Conservation (phyloP, 2,329 filamentous ascomycete species). For the Epichloe typhina region DNA sequence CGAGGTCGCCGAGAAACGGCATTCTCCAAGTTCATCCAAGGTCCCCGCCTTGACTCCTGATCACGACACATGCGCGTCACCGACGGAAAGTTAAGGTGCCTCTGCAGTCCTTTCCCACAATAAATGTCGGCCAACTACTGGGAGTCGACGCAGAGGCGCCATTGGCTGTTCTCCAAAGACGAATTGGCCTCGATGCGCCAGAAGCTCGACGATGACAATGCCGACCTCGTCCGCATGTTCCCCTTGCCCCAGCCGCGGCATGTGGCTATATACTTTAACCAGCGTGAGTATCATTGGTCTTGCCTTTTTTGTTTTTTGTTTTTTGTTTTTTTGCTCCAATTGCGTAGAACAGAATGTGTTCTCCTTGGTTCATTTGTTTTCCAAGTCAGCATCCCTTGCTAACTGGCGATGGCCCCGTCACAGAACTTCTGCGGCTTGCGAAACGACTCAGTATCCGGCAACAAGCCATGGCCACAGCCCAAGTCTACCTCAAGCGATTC, state of each 20-base stretch:
- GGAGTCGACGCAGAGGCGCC: constrained; percentile 80
- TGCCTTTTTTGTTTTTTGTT: not conserved
- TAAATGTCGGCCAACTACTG: constrained; percentile 91
- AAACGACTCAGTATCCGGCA: constrained; percentile 78
- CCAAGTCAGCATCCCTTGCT: not conserved
- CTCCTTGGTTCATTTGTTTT: not conserved
- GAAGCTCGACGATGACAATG: constrained; percentile 65
- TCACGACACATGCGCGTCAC: not conserved
- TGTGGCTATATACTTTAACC: constrained; percentile 83
- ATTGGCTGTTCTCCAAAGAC: constrained; percentile 83
- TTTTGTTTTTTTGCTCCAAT: no score
- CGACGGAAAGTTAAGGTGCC: not conserved
- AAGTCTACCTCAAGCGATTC: constrained; percentile 89
- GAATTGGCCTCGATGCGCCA: constrained; percentile 64
- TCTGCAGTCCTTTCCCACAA: constrained; percentile 8
- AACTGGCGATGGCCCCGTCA: not conserved
- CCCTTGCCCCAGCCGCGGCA: constrained; percentile 71
- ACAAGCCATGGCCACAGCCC: constrained; percentile 85
- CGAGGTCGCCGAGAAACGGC: not conserved
- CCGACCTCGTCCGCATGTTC: constrained; percentile 61
- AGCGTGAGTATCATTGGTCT: constrained; percentile 43
- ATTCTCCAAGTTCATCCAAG: not conserved
- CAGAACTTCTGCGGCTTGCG: constrained; percentile 69
- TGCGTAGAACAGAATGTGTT: no score
- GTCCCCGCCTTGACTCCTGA: not conserved